These are phyloP conservation scores for Cephaloascus albidus DNA, from an alignment of 805 yeast species.

Conservation along the genomic window DNA sequence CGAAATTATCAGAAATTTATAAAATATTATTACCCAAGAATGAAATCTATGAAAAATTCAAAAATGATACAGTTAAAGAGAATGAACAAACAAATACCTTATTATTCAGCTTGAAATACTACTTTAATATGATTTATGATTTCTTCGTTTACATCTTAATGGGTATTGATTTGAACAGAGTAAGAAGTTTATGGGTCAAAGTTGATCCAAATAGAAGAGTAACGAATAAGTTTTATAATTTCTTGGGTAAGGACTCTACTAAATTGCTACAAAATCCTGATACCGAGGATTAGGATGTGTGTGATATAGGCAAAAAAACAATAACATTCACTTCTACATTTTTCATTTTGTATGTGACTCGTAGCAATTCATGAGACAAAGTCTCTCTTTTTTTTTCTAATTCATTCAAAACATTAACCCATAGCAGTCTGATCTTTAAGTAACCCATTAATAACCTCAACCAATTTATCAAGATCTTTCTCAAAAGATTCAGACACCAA, in stretches of 20 bases:
- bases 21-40: not conserved
- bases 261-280: conserved; percentile 6
- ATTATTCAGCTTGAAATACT: not conserved
- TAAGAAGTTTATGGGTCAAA: conserved; percentile 14
- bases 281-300: not conserved
- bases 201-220: conserved; percentile 16
- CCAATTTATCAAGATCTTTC: conserved; percentile 4
- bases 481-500: not conserved
- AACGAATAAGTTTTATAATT: conserved; percentile 3
- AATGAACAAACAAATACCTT: not conserved
- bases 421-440: no score
- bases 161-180: conserved; percentile 10
- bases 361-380: conserved; percentile 6
- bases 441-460: conserved; percentile 6
- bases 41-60: conserved; percentile 1
- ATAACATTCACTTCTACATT: conserved; percentile 5
- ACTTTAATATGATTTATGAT: conserved; percentile 6
- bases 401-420: no score
- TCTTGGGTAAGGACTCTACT: conserved; percentile 9
- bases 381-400: conserved; percentile 5
- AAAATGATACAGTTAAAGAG: not conserved
- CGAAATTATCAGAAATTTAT: not conserved
- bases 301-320: not conserved
- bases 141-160: conserved; percentile 7
- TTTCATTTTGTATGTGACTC: conserved; percentile 3